Base-by-base conservation (phyloP, 352 stramenopile genomes). In the Nothophytophthora sp. region DNA sequence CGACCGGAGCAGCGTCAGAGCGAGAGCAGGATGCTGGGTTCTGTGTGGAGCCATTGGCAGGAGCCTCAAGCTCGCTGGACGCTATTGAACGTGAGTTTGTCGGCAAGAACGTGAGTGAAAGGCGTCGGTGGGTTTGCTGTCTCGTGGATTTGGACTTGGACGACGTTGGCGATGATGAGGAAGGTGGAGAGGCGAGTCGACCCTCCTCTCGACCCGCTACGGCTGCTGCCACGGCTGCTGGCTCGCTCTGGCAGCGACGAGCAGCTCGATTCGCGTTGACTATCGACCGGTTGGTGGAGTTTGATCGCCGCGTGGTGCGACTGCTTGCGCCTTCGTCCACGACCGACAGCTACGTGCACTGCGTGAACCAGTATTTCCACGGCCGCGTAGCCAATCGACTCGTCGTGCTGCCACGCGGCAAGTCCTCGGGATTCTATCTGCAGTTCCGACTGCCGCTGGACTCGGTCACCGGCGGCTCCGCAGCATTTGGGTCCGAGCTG, bases 111-210 rank as follows among this genome's bases (percentile, higher is more conserved):
- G 19, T 13, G 10, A 22, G 13, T 8, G 13, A 37, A 10, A 36
- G 30, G 25, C 51, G 11, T 10, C 29, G 28, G 13, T 63, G 63
- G 54, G 20, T 55, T 25, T 63, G 53, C 27, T 53, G 25, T 76
- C 58, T 88, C 25, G 41, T 81, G 5, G 76, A 88, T 22, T 57
- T 82, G 24, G 73, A 84, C 39, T 50, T 75, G 11, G 81, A 89
- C 43, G 55, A 88, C 34, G 59, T 85, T 16, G 75, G 78, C 16
- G 63, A 68, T 28, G 43, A 61, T 19, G 60, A 60, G 8, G 27
- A 54, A 7, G 36, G 8, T 6, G 24, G 43, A n/a, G 9, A 93
- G 72, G 73, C 70, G 4, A 32, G 27, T n/a, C 12, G 24, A 12
- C 24, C 42, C 46, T 22, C 13, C 18, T 43, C 57, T 51, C 55